Percentiles rank a stretch among this genome's conserved stretches.
Evolutionary conservation across 331 rosid species (phyloP).

Genomic region (Pyrus hybrid): DNA sequence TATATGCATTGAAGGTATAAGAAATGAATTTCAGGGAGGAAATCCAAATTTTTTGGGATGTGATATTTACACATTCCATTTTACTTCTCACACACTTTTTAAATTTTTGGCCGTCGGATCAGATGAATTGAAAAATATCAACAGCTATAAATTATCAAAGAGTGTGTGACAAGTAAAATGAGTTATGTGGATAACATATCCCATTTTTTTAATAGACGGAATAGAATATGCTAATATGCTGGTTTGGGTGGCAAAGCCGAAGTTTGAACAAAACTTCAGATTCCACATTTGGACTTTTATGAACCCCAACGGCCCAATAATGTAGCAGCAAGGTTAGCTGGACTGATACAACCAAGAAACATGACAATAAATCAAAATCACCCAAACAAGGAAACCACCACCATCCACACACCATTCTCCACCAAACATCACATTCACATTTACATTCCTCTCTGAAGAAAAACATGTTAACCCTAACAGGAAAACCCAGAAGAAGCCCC

Average conservation of each 20-base stretch:
- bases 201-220: too few relatives aligned
- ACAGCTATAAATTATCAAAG: too few relatives aligned
- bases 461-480: slow-evolving; percentile 14
- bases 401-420: not conserved
- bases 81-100: too few relatives aligned
- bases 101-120: too few relatives aligned
- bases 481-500: slow-evolving; percentile 7
- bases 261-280: not conserved
- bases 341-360: not conserved
- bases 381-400: not conserved
- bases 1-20: too few relatives aligned
- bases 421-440: not conserved
- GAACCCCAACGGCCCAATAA: not conserved
- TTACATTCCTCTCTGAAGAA: not conserved
- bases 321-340: not conserved
- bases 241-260: not conserved
- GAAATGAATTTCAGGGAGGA: too few relatives aligned
- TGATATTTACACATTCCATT: too few relatives aligned
- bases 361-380: not conserved
- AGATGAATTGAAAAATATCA: too few relatives aligned
- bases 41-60: too few relatives aligned
- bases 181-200: too few relatives aligned
- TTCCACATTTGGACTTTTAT: slow-evolving; percentile 4
- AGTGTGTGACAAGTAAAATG: too few relatives aligned
- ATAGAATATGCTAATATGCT: too few relatives aligned